A percentile compares a stretch with the other conserved stretches of the same genome.
Conservation (phyloP, 306 rosid species). For the Macrotyloma uniflorum region DNA sequence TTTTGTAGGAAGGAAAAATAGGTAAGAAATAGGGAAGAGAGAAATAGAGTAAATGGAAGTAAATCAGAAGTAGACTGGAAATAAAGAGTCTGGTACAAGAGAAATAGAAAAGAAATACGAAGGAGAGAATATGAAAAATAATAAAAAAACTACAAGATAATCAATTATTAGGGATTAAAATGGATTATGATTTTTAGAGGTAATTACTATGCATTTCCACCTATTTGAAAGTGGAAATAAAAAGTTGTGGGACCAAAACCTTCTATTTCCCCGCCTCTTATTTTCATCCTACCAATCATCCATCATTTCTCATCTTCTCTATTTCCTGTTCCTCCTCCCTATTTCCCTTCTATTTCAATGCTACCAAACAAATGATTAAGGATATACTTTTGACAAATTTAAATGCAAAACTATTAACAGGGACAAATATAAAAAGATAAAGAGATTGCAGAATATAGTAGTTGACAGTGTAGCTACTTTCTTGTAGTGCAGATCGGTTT, state of each 20-base stretch:
- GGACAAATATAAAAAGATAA: constrained; percentile 11
- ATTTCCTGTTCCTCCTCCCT: too few species aligned
- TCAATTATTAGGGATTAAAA: too few species aligned
- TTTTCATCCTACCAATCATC: too few species aligned
- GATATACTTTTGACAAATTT: not conserved
- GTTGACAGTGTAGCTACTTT: constrained; percentile 24
- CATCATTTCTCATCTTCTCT: too few species aligned
- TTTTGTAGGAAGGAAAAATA: not conserved
- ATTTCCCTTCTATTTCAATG: too few species aligned
- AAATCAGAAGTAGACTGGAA: not conserved
- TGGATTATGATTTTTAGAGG: not conserved
- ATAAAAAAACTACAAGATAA: too few species aligned
- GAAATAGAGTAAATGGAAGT: not conserved
- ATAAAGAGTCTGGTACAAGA: not conserved
- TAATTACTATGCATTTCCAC: not conserved
- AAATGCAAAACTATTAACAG: constrained; percentile 17
- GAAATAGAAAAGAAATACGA: not conserved
- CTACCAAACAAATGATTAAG: not conserved
- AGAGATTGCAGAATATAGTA: not conserved
- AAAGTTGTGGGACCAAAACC: too few species aligned
- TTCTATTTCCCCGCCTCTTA: too few species aligned
- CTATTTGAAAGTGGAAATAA: not conserved
- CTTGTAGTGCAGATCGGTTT: constrained; percentile 7
- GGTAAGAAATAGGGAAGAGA: not conserved
- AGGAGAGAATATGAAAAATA: not conserved